Evolutionary conservation across 2,329 filamentous ascomycete species (phyloP), one percentile per base, ranked within the genome.

Genomic region (Fusarium miscanthi): DNA sequence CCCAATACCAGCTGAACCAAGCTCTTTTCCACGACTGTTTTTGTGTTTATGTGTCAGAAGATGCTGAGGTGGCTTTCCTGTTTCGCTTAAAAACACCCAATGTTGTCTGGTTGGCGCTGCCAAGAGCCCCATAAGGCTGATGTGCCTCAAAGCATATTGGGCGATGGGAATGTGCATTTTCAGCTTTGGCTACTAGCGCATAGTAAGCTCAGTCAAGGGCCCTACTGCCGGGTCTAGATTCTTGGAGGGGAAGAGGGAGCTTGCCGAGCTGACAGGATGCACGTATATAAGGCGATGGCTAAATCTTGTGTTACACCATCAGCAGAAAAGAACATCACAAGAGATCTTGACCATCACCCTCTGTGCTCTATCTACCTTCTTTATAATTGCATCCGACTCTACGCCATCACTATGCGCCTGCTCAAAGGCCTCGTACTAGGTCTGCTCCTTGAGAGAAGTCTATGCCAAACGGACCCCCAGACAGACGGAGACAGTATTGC

Each of bases 61-160:
- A 56, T 17, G 10, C 5, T 49, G 31, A 66, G 13, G 40, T 46
- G 40, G 33, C 54, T 41, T 51, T 42, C 17, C 11, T 38, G 40
- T 21, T 56, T 66, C 45, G 53, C 62, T 42, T 46, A 52, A 46
- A 35, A 38, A 30, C 33, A 21, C 38, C 52, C n/a, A 38, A 38
- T 38, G 12, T 7, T 37, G 60, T 42, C 16, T 58, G 35, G 37
- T 35, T 38, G 25, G 19, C 38, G 42, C 10, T 46, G 16, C 25
- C 42, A 58, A 19, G 27, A 35, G 48, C 48, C 27, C 60, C 60
- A 59, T 59, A 59, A 59, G 63, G 63, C 63, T 66, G 49, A 59
- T 37, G n/a, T 33, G 35, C n/a, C 9, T 21, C 45, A 30, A 52
- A 67, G 8, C 35, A 46, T 30, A 42, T 67, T 45, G 40, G 53